Percentiles rank a stretch among this genome's conserved stretches.
These are phyloP conservation scores for Lachancea kluyveri DNA, from an alignment of 805 yeast species.

Conservation along the genomic window DNA sequence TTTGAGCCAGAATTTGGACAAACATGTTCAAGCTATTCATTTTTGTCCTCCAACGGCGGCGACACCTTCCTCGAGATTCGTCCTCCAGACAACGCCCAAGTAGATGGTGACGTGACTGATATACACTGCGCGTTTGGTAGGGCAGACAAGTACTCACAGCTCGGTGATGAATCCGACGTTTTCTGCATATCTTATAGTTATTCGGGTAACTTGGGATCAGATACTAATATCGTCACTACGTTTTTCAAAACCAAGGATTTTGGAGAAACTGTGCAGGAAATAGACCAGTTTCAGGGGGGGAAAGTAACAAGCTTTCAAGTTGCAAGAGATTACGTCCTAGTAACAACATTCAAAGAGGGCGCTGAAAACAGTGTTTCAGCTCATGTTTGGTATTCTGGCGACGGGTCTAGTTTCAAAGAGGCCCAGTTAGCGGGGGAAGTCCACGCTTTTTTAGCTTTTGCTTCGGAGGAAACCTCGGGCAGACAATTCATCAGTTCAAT, in stretches of 20 bases:
- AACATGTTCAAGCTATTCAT: too few relatives aligned
- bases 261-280: slow-evolving; percentile 41
- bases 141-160: slow-evolving; percentile 10
- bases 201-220: too few relatives aligned
- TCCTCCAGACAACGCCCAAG: too few relatives aligned
- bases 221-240: too few relatives aligned
- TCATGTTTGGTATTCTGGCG: slow-evolving; percentile 37
- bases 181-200: too few relatives aligned
- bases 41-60: too few relatives aligned
- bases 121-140: slow-evolving; percentile 17
- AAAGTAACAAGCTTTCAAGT: slow-evolving; percentile 16
- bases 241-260: slow-evolving; percentile 44
- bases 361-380: slow-evolving; percentile 26
- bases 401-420: slow-evolving; percentile 42
- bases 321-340: slow-evolving; percentile 20
- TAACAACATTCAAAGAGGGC: slow-evolving; percentile 25
- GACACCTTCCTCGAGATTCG: too few relatives aligned
- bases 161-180: slow-evolving; percentile 14
- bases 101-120: too few relatives aligned
- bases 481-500: slow-evolving; percentile 22
- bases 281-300: slow-evolving; percentile 28
- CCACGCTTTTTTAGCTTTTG: slow-evolving; percentile 35
- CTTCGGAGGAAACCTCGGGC: slow-evolving; percentile 20
- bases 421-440: slow-evolving; percentile 36
- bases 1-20: too few relatives aligned